Evolutionary conservation across 1,139 yeast species (phyloP).

Genomic region (Saccharomyces hybrid): DNA sequence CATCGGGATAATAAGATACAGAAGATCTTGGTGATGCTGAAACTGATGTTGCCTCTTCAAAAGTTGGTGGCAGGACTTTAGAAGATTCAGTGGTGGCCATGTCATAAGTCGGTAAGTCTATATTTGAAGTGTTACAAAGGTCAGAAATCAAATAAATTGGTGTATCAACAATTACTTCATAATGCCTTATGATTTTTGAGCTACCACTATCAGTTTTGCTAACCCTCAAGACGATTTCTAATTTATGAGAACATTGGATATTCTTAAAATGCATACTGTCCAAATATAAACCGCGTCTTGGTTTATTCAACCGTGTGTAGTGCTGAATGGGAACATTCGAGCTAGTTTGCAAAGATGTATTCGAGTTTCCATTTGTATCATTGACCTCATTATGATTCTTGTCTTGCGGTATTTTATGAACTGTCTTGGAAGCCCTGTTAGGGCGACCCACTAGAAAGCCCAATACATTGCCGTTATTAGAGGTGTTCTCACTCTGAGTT

Average conservation of each 20-base stretch:
- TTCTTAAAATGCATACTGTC: constrained; percentile 60
- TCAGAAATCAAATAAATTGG: constrained; percentile 70
- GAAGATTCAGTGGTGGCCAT: constrained; percentile 31
- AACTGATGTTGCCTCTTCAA: constrained; percentile 44
- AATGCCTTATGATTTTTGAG: constrained; percentile 56
- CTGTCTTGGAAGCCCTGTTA: neutral
- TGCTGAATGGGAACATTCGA: constrained; percentile 13
- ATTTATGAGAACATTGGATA: constrained; percentile 61
- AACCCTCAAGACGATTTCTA: constrained; percentile 68
- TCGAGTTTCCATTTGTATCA: neutral
- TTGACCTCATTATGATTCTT: neutral
- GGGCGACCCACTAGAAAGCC: constrained; percentile 4
- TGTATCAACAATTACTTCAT: constrained; percentile 83
- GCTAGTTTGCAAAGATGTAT: constrained; percentile 6
- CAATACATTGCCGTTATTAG: constrained; percentile 2
- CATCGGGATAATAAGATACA: constrained; percentile 15
- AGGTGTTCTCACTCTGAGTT: neutral
- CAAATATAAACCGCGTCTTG: constrained; percentile 44
- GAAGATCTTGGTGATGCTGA: constrained; percentile 2
- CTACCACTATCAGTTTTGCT: constrained; percentile 48
- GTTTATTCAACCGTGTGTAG: constrained; percentile 15
- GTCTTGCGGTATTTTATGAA: neutral
- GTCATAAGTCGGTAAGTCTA: constrained; percentile 64
- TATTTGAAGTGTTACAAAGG: constrained; percentile 58
- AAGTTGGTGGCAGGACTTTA: constrained; percentile 40